These are phyloP conservation scores for Rhodamnia argentea DNA, from an alignment of 345 rosid species.

Conservation along the genomic window DNA sequence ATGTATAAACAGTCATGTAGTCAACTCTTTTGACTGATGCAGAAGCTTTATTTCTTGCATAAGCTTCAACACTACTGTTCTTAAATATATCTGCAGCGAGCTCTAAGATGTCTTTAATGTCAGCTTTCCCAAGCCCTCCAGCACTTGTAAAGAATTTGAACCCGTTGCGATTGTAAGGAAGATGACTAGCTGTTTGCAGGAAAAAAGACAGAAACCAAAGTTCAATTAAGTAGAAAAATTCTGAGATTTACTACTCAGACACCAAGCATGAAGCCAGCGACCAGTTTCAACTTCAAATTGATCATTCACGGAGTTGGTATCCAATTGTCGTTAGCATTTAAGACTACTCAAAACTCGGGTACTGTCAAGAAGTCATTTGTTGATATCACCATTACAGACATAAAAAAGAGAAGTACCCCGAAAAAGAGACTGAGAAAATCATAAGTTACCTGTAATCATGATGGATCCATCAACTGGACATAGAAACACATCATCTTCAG, in stretches of 20 bases:
- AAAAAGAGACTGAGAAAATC: not conserved
- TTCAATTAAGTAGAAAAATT: not conserved
- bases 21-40: conserved; percentile 49
- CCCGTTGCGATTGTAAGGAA: conserved; percentile 96
- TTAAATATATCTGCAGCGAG: conserved; percentile 71
- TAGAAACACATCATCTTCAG: conserved; percentile 45
- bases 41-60: conserved; percentile 27
- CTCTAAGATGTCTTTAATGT: conserved; percentile 79
- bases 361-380: not conserved
- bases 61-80: conserved; percentile 30
- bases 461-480: conserved; percentile 98
- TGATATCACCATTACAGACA: not conserved
- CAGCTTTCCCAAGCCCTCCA: conserved; percentile 93
- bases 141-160: conserved; percentile 88
- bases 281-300: not conserved
- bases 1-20: conserved; percentile 79
- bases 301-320: not conserved
- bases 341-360: not conserved
- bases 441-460: conserved; percentile 78
- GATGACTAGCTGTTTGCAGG: conserved; percentile 78
- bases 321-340: not conserved
- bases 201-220: conserved; percentile 6
- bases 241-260: not conserved
- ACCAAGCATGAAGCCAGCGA: not conserved
- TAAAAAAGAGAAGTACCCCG: not conserved